Percentiles rank a stretch among this genome's conserved stretches.
Evolutionary conservation across 768 basidiomycete genomes (phyloP).

Genomic region (Pulveroboletus sp.): DNA sequence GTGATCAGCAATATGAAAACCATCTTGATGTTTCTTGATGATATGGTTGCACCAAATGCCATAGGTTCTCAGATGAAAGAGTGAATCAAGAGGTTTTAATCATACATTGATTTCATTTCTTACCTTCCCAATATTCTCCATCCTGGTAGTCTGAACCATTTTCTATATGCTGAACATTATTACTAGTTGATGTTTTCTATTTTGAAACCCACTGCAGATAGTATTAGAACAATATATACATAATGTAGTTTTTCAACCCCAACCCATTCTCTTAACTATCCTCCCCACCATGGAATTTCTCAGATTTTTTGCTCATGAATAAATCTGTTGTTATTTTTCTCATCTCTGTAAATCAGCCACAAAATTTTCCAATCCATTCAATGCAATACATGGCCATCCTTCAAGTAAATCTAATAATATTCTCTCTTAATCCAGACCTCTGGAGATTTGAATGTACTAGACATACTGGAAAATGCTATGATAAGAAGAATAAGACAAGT

Average conservation of each 20-base stretch:
- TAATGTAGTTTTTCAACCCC: not conserved
- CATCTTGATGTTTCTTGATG: not conserved
- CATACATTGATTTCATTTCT: not conserved
- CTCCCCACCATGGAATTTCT: not conserved
- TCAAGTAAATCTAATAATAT: not conserved
- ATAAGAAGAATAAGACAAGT: no score
- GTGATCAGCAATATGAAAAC: not conserved
- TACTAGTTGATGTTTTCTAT: not conserved
- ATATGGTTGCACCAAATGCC: not conserved
- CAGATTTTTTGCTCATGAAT: not conserved
- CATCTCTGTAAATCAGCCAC: not conserved
- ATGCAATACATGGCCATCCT: not conserved
- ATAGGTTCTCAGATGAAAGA: not conserved
- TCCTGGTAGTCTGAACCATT: not conserved
- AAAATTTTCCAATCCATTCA: not conserved
- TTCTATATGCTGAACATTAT: not conserved
- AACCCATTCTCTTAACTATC: not conserved
- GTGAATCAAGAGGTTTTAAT: not conserved
- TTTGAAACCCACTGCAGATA: not conserved
- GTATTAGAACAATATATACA: not conserved
- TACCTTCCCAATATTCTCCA: not conserved
- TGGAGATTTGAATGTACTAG: no score
- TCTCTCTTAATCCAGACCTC: no score
- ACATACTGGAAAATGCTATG: no score
- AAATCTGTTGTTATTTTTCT: not conserved